These are phyloP conservation scores for Monosporascus sp. DNA, from an alignment of 2,329 filamentous ascomycete genomes.

Conservation along the genomic window DNA sequence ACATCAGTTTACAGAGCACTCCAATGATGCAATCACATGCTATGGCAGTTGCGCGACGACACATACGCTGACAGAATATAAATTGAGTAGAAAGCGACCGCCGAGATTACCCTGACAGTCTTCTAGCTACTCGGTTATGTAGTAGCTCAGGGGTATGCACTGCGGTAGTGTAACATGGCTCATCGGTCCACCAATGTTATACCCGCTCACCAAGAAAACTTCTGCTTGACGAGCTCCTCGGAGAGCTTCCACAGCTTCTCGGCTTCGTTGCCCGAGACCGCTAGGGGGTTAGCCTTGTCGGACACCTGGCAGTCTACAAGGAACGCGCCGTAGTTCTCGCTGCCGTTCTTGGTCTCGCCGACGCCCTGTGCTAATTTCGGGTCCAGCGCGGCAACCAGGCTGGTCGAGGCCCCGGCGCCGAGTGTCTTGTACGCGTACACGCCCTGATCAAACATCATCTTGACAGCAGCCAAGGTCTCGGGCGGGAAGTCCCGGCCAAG, in stretches of 20 bases:
- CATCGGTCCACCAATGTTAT: too few relatives aligned
- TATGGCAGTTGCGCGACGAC: too few relatives aligned
- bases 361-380: slow-evolving; percentile 16
- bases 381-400: slow-evolving; percentile 28
- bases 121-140: too few relatives aligned
- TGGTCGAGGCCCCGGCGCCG: slow-evolving; percentile 21
- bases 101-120: too few relatives aligned
- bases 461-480: slow-evolving; percentile 10
- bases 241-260: slow-evolving; percentile 33
- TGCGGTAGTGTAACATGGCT: too few relatives aligned
- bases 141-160: too few relatives aligned
- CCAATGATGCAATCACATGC: too few relatives aligned
- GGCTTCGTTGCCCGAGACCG: slow-evolving; percentile 24
- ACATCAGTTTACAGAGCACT: too few relatives aligned
- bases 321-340: slow-evolving; percentile 28
- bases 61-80: too few relatives aligned
- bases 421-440: slow-evolving; percentile 8
- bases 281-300: slow-evolving; percentile 13
- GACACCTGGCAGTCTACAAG: slow-evolving; percentile 30
- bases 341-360: slow-evolving; percentile 18
- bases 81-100: too few relatives aligned
- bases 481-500: slow-evolving; percentile 18
- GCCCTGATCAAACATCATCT: slow-evolving; percentile 1
- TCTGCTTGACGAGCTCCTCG: slow-evolving; percentile 29
- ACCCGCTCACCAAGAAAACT: slow-evolving; percentile 23